Evolutionary conservation across 2,329 filamentous ascomycete species (phyloP), one percentile per base, ranked within the genome.

Genomic region (Lasiodiplodia sp.): DNA sequence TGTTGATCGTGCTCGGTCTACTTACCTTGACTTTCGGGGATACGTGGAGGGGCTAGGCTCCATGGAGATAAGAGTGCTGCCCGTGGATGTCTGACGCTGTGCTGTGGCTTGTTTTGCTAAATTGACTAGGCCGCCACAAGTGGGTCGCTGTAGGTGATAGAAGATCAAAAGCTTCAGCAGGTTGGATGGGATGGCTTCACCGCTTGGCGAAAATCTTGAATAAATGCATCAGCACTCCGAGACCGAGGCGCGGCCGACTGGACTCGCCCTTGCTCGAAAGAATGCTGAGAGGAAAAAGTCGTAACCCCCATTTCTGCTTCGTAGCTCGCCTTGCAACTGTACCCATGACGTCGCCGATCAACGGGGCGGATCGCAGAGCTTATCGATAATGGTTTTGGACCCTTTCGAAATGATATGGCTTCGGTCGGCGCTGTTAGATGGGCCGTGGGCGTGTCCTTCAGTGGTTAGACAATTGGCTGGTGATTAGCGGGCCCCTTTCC

Each of bases 61-160:
- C 58, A 51, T 63, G 25, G 21, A 63, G 58, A 63, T 51, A 34
- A 63, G 58, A 34, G 40, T 34, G 58, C 56, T 47, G 23, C 5
- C 4, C 56, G 21, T 1, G 34, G 37, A 5, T 57, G 5, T 57
- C 55, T 55, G 21, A 57, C 55, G 40, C 57, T 49, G 23, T 5
- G 34, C 18, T 37, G 58, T 63, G 40, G 58, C 58, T 63, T 63
- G 58, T 51, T 51, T 63, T 51, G 23, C 58, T 63, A 51, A 37
- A 16, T 23, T 37, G 14, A 51, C 23, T 21, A 63, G 58, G 7
- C 40, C 25, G 58, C 58, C 58, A 49, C 40, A 37, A 63, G 58
- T 63, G 58, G 58, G 58, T 63, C 58, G n/a, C 58, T 7, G 23
- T 49, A 37, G 3, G 57, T 62, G 40, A 62, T 21, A 44, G 56